phyloP scores from a whole-genome alignment of 2,329 filamentous ascomycete species.

The Hymenoscyphus infarciens region DNA sequence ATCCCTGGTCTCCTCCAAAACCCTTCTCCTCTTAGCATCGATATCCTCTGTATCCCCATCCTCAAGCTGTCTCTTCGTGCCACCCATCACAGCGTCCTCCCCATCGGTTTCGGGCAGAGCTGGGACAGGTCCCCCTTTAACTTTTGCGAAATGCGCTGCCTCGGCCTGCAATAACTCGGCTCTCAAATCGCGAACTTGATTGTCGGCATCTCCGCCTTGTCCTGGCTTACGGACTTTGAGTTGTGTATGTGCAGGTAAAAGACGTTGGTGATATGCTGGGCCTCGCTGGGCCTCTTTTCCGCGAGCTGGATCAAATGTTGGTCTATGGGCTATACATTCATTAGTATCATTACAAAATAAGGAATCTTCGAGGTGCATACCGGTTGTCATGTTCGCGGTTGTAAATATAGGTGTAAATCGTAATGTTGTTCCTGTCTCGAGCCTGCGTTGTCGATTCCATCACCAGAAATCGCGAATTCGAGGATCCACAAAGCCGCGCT shows the following conservation, averaged over 20 bases:
- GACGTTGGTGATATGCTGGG: constrained; percentile 91
- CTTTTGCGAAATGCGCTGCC: constrained; percentile 81
- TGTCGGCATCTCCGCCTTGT: constrained; percentile 79
- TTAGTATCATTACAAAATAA: constrained; percentile 18
- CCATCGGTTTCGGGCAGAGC: constrained; percentile 19
- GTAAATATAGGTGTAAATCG: background rate
- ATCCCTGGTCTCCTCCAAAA: constrained; percentile 83
- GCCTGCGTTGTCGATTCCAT: background rate
- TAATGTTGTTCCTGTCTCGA: background rate
- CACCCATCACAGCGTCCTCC: constrained; percentile 50
- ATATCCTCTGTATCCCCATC: constrained; percentile 58
- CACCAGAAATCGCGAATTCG: background rate
- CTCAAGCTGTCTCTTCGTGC: constrained; percentile 63
- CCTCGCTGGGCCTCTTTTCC: constrained; percentile 94
- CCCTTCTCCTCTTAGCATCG: constrained; percentile 78
- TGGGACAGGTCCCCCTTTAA: constrained; percentile 57
- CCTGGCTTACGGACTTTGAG: constrained; percentile 88
- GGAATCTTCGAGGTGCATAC: constrained; percentile 20
- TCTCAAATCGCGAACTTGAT: constrained; percentile 71
- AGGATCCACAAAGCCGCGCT: background rate
- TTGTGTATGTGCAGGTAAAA: constrained; percentile 88
- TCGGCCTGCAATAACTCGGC: constrained; percentile 89
- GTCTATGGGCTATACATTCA: constrained; percentile 61
- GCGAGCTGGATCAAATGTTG: constrained; percentile 92
- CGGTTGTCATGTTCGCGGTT: constrained; percentile 48